phyloP scores from a whole-genome alignment of 2,329 filamentous ascomycete species.

The Coleophoma crateriformis region DNA sequence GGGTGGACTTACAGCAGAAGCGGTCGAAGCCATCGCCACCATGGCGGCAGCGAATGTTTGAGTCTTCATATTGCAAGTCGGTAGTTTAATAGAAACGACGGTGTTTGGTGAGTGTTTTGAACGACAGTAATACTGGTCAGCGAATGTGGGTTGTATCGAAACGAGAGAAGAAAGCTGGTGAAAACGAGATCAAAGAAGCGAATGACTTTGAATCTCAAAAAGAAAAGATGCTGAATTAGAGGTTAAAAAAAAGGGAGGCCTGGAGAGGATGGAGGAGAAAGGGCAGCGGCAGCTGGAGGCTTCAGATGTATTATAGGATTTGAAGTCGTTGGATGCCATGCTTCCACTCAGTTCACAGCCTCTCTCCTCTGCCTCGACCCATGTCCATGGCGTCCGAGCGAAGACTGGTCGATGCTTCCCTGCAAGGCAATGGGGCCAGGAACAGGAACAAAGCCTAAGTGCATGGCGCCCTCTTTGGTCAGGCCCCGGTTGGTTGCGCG shows the following conservation, averaged over 20 bases:
- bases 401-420: conserved; percentile 1
- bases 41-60: conserved; percentile 29
- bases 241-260: conserved; percentile 18
- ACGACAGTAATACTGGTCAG: conserved; percentile 2
- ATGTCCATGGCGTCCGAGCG: conserved; percentile 9
- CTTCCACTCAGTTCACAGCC: conserved; percentile 12
- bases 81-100: conserved; percentile 6
- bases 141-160: conserved; percentile 1
- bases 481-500: not conserved
- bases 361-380: conserved; percentile 12
- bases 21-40: conserved; percentile 37
- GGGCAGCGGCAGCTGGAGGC: conserved; percentile 5
- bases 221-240: conserved; percentile 15
- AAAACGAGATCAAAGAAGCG: conserved; percentile 35
- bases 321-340: conserved; percentile 12
- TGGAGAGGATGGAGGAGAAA: conserved; percentile 16
- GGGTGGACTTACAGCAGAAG: conserved; percentile 33
- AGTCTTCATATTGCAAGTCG: conserved; percentile 33
- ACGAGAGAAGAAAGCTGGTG: conserved; percentile 17
- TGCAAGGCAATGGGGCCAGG: not conserved
- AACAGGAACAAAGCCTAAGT: not conserved
- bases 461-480: not conserved
- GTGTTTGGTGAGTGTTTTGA: conserved; percentile 3
- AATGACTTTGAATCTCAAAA: conserved; percentile 35
- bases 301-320: conserved; percentile 20